Evolutionary conservation across 176 grass and related monocot genomes (phyloP), one percentile per base, ranked within the genome.

Genomic region (Ampelocalamus luodianensis): DNA sequence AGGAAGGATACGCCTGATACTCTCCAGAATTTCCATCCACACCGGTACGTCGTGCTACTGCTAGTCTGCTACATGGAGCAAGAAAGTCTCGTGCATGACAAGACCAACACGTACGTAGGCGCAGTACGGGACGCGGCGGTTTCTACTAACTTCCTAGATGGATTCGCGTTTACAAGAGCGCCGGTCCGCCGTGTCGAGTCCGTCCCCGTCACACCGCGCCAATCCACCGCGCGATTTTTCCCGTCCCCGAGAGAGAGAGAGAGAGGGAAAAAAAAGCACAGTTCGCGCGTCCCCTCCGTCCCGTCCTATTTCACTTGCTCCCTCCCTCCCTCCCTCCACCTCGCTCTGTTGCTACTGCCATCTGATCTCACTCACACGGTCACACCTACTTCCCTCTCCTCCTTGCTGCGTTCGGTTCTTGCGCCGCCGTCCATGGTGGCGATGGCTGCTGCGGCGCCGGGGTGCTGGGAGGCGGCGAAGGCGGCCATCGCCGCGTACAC

Each of bases 401-500:
- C 32, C 32, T 34, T 34, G 32, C 2, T 34, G 32, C 1, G 2
- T 34, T 34, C 32, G 32, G 32, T 34, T 34, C 32, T 34, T 34
- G 32, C 32, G 32, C 32, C 32, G 3, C 32, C 32, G 32, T 34
- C 74, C 16, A 17, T 29, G 5, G 44, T 43, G 86, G 22, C 45
- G 83, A 61, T 29, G 69, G 60, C 46, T 54, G 48, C 46, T 44
- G 88, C 77, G 11, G 55, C 81, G 29, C 76, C 32, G 54, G 85
- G 74, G 81, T 74, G 79, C 68, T 90, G 88, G 80, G 81, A 71
- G 20, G 69, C 65, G 24, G 43, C 78, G 49, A 85, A 79, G 72
- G 53, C 68, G 4, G 34, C 72, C 68, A 68, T 90, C 72, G 78
- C 34, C 4, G 54, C 62, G 55, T 86, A 86, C 91, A 88, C 91